Evolutionary conservation across 108 stramenopile genomes (phyloP), one percentile per base, ranked within the genome.

Genomic region (Cyclostephanos tholiformis): DNA sequence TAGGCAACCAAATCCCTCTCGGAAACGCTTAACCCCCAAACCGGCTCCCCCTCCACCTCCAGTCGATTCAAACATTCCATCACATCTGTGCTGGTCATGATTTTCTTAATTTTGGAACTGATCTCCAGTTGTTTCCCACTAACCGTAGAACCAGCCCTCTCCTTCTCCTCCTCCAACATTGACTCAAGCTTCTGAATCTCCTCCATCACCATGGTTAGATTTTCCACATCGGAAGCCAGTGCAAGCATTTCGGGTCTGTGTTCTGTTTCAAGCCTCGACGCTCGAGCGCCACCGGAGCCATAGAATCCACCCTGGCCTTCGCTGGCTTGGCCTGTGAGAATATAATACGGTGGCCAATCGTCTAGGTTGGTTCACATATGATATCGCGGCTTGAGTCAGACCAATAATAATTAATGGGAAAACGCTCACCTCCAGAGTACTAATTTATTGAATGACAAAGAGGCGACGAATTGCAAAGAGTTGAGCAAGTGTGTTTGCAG

Each of bases 241-340:
- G 88, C 88, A 13, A 91, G 63, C 74, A 87, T 75, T 51, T 84
- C 76, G 22, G 80, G 65, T 26, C 82, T 83, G 35, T 87, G 82
- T 22, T 78, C 82, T 10, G 73, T 69, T 65, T 59, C 61, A 23
- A 53, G 32, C 25, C 57, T 71, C 46, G 68, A 71, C 19, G 30
- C 72, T 50, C 88, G 88, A 38, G 90, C 85, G 26, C 90, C 90
- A 13, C 90, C 90, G 11, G 85, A 85, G 23, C 88, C 90, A 63
- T 91, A 91, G 72, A 83, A 91, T 19, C 90, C 90, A 19, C 89
- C 90, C 63, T 91, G 90, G 25, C 90, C 90, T 58, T 82, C 86
- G 22, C 80, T 79, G n/a, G 90, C 86, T 64, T 91, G 90, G 12
- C 90, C 90, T 51, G 85, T 86, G 52, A 80, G 82, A 65, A 88